Evolutionary conservation across 331 rosid genomes (phyloP).

Genomic region (Malus hybrid): DNA sequence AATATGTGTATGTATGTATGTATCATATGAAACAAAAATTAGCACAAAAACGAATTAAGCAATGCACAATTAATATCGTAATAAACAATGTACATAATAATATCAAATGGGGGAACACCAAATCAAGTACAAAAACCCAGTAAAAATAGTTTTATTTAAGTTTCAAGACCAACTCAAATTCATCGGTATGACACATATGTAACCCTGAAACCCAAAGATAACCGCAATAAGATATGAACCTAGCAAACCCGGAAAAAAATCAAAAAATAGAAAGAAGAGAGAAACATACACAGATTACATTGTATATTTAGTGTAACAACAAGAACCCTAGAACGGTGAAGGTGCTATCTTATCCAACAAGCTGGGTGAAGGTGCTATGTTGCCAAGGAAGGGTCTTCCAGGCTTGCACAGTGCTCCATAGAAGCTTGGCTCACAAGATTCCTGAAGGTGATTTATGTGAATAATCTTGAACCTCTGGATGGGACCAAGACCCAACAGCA

Average conservation of each 20-base stretch:
- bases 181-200: background rate
- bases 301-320: background rate
- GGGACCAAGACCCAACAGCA: background rate
- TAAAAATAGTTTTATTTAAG: background rate
- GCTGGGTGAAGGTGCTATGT: background rate
- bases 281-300: background rate
- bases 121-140: background rate
- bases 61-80: no score
- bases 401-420: background rate
- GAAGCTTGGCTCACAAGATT: background rate
- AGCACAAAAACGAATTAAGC: no score
- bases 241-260: background rate
- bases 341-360: background rate
- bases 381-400: background rate
- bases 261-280: background rate
- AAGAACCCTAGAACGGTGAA: background rate
- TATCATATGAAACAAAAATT: no score
- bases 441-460: background rate
- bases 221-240: background rate
- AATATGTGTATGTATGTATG: no score
- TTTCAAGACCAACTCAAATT: background rate
- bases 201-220: background rate
- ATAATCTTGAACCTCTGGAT: background rate
- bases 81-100: background rate
- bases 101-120: background rate